phyloP scores from a whole-genome alignment of 768 basidiomycete genomes.

The Lentinula raphanica region DNA sequence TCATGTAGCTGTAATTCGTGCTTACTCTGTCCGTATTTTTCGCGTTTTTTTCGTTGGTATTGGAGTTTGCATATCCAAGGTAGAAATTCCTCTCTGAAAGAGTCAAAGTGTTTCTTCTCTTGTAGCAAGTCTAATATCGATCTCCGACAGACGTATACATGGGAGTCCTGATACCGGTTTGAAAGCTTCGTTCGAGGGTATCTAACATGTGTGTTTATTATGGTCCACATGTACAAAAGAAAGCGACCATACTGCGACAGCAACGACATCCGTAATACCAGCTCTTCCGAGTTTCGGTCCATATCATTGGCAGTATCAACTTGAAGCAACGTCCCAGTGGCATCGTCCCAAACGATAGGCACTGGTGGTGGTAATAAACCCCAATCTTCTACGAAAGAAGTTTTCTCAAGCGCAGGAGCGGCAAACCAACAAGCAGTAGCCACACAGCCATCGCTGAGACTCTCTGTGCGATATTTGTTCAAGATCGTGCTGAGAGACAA shows the following conservation, averaged over 20 bases:
- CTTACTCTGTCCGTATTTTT: slow-evolving; percentile 56
- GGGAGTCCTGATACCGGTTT: slow-evolving; percentile 71
- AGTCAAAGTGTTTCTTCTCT: slow-evolving; percentile 68
- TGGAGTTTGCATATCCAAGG: slow-evolving; percentile 90
- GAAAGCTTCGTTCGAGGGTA: slow-evolving; percentile 70
- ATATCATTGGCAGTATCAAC: slow-evolving; percentile 66
- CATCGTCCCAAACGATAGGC: slow-evolving; percentile 66
- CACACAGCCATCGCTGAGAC: slow-evolving; percentile 56
- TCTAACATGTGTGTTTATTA: slow-evolving; percentile 30
- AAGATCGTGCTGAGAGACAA: slow-evolving; percentile 68
- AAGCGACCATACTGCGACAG: slow-evolving; percentile 49
- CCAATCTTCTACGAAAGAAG: slow-evolving; percentile 62
- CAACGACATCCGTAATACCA: slow-evolving; percentile 72
- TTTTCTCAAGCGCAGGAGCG: slow-evolving; percentile 46
- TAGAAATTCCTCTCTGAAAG: slow-evolving; percentile 83
- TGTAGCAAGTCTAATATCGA: slow-evolving; percentile 67
- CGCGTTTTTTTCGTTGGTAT: slow-evolving; percentile 57
- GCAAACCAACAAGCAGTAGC: slow-evolving; percentile 67
- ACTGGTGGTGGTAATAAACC: slow-evolving; percentile 36
- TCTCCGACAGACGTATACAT: slow-evolving; percentile 84
- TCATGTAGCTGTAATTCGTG: not conserved
- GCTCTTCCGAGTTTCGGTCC: slow-evolving; percentile 64
- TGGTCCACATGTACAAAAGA: not conserved
- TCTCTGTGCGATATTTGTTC: slow-evolving; percentile 77
- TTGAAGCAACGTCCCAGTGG: slow-evolving; percentile 61